Evolutionary conservation across 2,329 filamentous ascomycete genomes (phyloP), one percentile per base, ranked within the genome.

Genomic region (Aspergillus sclerotialis): DNA sequence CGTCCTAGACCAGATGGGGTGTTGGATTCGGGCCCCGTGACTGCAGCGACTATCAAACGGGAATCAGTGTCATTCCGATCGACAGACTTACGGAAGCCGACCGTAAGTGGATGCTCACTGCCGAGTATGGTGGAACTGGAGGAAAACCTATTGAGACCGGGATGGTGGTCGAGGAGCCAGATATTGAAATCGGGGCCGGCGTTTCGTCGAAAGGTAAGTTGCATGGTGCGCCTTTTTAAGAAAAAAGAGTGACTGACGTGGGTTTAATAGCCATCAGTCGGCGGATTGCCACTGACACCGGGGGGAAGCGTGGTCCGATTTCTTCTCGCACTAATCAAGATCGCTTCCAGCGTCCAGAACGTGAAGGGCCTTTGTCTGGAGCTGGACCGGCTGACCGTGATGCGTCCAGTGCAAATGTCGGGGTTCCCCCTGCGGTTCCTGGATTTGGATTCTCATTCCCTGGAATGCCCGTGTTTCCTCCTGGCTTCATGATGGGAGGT

Each of bases 101-200:
- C 65, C 79, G 86, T 42, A 95, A 96, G 63, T 98, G 92, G 92
- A 87, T 96, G 73, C 66, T 94, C 45, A 94, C 81, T 23, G 93
- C 92, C 9, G 86, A 94, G 45, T 94, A 82, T 56, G 92, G 92
- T 46, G 92, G 92, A 35, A 94, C 86, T 42, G 92, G 90, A 37
- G 92, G 90, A 36, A 75, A 76, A 37, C 68, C 78, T 2, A 86
- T 98, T 40, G 82, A 88, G 54, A 70, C 76, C 10, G 88, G 89
- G 27, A 78, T 98, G 65, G 83, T 89, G 5, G 84, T 98, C 16
- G 92, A 98, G 59, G 92, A 98, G 64, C 92, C 92, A 3, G 92
- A 98, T 56, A 98, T 98, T 50, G 92, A 98, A 63, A 98, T 98
- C 38, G 92, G 92, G 34, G 89, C 90, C 12, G 92, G 92, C 36